Conservation (phyloP, 805 yeast species). For the Metschnikowia colocasiae region DNA sequence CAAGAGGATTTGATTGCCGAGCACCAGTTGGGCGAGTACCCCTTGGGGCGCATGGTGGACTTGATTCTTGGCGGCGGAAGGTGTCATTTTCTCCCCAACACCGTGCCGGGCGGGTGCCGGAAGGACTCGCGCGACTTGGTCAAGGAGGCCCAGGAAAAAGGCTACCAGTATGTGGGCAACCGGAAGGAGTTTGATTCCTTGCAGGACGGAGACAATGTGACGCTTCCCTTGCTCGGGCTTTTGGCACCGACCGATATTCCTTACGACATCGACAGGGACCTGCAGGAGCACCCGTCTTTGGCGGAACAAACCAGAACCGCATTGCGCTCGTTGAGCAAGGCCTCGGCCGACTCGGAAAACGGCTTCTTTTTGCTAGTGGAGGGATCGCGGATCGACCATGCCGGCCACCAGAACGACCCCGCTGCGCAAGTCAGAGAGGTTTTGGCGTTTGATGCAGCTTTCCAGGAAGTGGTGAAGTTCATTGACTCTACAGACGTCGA, state of each 20-base stretch:
- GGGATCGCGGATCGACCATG: constrained; percentile 93
- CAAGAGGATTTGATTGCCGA: constrained; percentile 85
- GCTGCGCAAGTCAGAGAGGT: constrained; percentile 93
- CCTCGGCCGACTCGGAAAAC: constrained; percentile 66
- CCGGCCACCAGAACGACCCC: constrained; percentile 92
- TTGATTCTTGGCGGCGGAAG: constrained; percentile 90
- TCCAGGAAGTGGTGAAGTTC: constrained; percentile 66
- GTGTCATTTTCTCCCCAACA: constrained; percentile 66
- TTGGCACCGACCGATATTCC: constrained; percentile 79
- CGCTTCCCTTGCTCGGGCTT: constrained; percentile 72
- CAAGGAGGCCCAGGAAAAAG: constrained; percentile 51
- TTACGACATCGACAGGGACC: constrained; percentile 73
- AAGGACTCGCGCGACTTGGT: constrained; percentile 66
- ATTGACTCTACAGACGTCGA: constrained; percentile 68
- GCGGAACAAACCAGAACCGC: constrained; percentile 79
- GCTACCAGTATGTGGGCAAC: constrained; percentile 59
- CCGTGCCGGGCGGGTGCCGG: constrained; percentile 60
- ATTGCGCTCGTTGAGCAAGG: constrained; percentile 59
- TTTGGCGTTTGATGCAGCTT: constrained; percentile 80
- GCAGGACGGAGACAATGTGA: constrained; percentile 56
- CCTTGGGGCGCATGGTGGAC: constrained; percentile 77
- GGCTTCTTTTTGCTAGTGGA: constrained; percentile 87
- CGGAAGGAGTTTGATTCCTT: constrained; percentile 54
- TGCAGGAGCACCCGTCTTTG: constrained; percentile 62
- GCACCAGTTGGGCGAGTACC: constrained; percentile 80